Percentiles rank a stretch among this genome's conserved stretches.
Conservation (phyloP, 2,329 filamentous ascomycete species). For the Botrytis hyacinthi region DNA sequence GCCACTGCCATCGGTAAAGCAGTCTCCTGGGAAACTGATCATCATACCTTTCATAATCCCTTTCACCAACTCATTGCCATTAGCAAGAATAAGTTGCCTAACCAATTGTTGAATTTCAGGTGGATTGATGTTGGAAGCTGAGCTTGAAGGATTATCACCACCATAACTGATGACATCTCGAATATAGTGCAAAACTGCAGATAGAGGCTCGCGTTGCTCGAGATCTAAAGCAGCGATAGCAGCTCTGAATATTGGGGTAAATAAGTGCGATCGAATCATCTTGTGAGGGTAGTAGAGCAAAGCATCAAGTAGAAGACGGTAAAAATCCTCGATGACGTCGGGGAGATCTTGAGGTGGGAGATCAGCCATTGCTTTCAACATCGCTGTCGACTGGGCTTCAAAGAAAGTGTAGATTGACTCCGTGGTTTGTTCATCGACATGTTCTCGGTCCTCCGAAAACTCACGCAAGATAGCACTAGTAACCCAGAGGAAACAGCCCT, state of each 20-base stretch:
- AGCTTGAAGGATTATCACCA: slow-evolving; percentile 68
- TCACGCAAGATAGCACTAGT: slow-evolving; percentile 92
- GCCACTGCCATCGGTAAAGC: slow-evolving; percentile 90
- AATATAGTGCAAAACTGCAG: slow-evolving; percentile 88
- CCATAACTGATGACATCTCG: slow-evolving; percentile 90
- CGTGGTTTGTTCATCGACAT: slow-evolving; percentile 77
- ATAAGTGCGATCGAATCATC: slow-evolving; percentile 74
- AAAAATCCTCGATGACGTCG: slow-evolving; percentile 71
- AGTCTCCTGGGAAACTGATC: slow-evolving; percentile 96
- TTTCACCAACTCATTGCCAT: slow-evolving; percentile 79
- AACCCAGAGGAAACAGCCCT: slow-evolving; percentile 99
- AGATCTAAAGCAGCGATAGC: slow-evolving; percentile 82
- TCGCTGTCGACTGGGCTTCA: slow-evolving; percentile 85
- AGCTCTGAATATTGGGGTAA: slow-evolving; percentile 81
- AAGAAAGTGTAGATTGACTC: slow-evolving; percentile 93
- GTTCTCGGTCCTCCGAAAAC: slow-evolving; percentile 86
- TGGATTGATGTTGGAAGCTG: slow-evolving; percentile 55
- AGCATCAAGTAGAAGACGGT: slow-evolving; percentile 86
- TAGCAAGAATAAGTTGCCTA: slow-evolving; percentile 64
- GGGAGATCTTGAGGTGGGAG: slow-evolving; percentile 61
- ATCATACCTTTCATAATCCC: slow-evolving; percentile 96
- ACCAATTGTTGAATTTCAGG: slow-evolving; percentile 72
- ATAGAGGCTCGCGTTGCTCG: slow-evolving; percentile 87
- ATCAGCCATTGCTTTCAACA: slow-evolving; percentile 85
- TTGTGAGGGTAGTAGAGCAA: slow-evolving; percentile 88